Evolutionary conservation across 345 rosid species (phyloP).

Genomic region (Durio zibethinus): DNA sequence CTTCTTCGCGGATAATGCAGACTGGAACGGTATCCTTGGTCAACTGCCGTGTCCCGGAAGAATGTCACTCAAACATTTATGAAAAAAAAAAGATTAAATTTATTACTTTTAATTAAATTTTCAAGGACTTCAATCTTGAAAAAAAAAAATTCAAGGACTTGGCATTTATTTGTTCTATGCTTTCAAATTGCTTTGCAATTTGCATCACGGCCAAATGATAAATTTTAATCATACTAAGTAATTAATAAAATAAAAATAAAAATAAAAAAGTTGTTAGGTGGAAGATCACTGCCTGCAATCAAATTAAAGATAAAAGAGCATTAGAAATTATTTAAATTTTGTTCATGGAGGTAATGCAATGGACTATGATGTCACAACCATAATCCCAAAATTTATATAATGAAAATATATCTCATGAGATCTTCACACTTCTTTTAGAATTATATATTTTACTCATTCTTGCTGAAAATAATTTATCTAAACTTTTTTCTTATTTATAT

Average conservation of each 20-base stretch:
- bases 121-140: neutral
- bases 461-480: too few relatives aligned
- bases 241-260: neutral
- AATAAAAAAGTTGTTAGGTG: neutral
- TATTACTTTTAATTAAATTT: neutral
- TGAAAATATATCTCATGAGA: neutral
- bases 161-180: neutral
- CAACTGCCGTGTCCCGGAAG: slow-evolving; percentile 4
- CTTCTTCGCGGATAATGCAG: neutral
- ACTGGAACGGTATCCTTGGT: neutral
- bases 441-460: neutral
- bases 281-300: neutral
- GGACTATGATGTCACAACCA: neutral
- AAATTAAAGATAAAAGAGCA: neutral
- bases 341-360: neutral
- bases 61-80: neutral
- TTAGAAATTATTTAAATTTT: neutral
- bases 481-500: too few relatives aligned
- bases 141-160: neutral
- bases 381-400: neutral
- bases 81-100: neutral
- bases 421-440: neutral
- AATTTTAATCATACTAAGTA: neutral
- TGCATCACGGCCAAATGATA: too few relatives aligned
- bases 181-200: too few relatives aligned